phyloP scores from a whole-genome alignment of 345 rosid species.

The Camelina neglecta region DNA sequence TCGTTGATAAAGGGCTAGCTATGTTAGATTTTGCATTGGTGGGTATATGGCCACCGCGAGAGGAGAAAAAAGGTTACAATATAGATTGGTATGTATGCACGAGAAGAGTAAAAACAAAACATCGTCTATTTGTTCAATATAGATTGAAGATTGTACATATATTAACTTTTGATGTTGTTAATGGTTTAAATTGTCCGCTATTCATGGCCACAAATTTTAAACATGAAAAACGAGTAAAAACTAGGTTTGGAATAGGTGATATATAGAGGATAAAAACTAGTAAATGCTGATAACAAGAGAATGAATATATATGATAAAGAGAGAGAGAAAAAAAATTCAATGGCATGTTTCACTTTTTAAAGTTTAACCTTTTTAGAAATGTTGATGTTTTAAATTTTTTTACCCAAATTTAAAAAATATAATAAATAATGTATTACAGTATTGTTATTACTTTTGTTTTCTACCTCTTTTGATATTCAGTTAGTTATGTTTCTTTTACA shows the following conservation, averaged over 20 bases:
- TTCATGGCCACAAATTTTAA: constrained; percentile 7
- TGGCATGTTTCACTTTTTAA: too few relatives aligned
- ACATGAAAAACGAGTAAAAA: neutral
- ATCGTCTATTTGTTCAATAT: constrained; percentile 5
- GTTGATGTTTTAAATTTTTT: too few relatives aligned
- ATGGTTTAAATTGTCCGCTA: neutral
- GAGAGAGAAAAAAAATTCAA: too few relatives aligned
- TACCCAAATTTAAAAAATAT: too few relatives aligned
- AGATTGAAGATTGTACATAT: neutral
- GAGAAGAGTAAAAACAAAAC: constrained; percentile 2
- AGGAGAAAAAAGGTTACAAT: constrained; percentile 31
- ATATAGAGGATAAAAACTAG: neutral
- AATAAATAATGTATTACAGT: too few relatives aligned
- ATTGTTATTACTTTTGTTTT: too few relatives aligned
- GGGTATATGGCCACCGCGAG: constrained; percentile 3
- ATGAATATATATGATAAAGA: too few relatives aligned
- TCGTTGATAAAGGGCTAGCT: neutral
- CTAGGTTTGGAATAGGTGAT: neutral
- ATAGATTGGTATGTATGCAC: constrained; percentile 13
- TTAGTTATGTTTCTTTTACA: too few relatives aligned
- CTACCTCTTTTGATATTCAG: too few relatives aligned
- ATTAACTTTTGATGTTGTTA: neutral
- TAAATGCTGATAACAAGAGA: too few relatives aligned
- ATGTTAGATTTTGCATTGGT: neutral
- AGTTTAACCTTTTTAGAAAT: too few relatives aligned